phyloP scores from a whole-genome alignment of 257 asterid genomes.

The Henckelia pumila region DNA sequence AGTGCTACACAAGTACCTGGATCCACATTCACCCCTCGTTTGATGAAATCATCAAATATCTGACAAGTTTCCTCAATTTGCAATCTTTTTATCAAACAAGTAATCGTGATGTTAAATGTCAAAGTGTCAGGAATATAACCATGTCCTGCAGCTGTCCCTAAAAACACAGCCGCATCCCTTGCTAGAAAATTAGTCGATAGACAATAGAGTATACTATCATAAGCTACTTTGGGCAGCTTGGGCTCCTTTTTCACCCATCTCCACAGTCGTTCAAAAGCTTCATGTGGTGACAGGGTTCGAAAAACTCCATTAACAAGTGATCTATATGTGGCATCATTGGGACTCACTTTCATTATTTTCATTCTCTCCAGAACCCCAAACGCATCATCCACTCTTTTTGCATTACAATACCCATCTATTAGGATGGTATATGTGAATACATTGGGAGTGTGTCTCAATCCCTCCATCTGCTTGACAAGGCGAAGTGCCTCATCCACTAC shows the following conservation, averaged over 20 bases:
- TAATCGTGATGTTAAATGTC: conserved; percentile 49
- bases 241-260: conserved; percentile 59
- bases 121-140: conserved; percentile 70
- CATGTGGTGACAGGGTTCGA: conserved; percentile 41
- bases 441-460: conserved; percentile 55
- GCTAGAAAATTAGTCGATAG: conserved; percentile 54
- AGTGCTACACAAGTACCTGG: conserved; percentile 51
- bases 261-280: conserved; percentile 52
- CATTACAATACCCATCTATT: conserved; percentile 76
- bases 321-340: conserved; percentile 81
- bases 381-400: conserved; percentile 59
- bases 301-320: conserved; percentile 79
- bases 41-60: conserved; percentile 50
- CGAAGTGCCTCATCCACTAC: conserved; percentile 89
- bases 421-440: conserved; percentile 80
- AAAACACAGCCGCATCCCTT: conserved; percentile 46
- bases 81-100: conserved; percentile 65
- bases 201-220: conserved; percentile 51
- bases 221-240: conserved; percentile 58
- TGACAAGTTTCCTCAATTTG: conserved; percentile 58
- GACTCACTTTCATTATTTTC: conserved; percentile 59
- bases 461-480: conserved; percentile 84
- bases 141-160: conserved; percentile 35
- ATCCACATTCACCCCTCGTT: conserved; percentile 50
- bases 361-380: conserved; percentile 58